Conservation (phyloP, 2,329 filamentous ascomycete genomes). For the Pseudopyrenochaeta lycopersici region DNA sequence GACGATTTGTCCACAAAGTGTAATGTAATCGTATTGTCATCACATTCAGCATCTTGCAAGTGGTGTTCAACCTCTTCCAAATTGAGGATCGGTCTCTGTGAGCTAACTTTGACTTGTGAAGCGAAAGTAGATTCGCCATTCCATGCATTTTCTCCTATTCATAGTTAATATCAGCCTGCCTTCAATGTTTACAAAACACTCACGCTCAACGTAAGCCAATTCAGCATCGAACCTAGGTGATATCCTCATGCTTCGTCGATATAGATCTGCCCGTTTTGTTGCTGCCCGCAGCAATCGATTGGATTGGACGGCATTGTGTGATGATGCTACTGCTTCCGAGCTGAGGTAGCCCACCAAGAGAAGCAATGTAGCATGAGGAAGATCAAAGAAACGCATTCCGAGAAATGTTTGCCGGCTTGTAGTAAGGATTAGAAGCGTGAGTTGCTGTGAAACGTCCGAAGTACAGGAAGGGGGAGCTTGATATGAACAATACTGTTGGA, state of each 20-base stretch:
- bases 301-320: slow-evolving; percentile 5
- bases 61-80: slow-evolving; percentile 50
- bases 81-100: slow-evolving; percentile 42
- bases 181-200: not conserved
- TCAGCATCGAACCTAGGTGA: slow-evolving; percentile 35
- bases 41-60: slow-evolving; percentile 40
- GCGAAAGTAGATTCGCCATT: slow-evolving; percentile 39
- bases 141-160: slow-evolving; percentile 33
- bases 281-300: slow-evolving; percentile 44
- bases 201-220: slow-evolving; percentile 47
- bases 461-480: not conserved
- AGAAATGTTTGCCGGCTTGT: not conserved
- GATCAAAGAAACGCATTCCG: slow-evolving; percentile 19
- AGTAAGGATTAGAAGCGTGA: not conserved
- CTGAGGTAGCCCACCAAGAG: slow-evolving; percentile 24
- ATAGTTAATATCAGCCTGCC: slow-evolving; percentile 5
- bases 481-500: not conserved
- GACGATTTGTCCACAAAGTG: slow-evolving; percentile 36
- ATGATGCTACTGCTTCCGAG: slow-evolving; percentile 13
- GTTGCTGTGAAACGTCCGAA: not conserved
- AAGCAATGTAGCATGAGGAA: slow-evolving; percentile 21
- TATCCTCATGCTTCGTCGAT: slow-evolving; percentile 36
- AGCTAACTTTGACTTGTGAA: slow-evolving; percentile 43
- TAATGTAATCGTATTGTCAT: slow-evolving; percentile 34
- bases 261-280: slow-evolving; percentile 36